phyloP scores from a whole-genome alignment of 176 grass and related monocot species.

The Coix lacrymajobi region DNA sequence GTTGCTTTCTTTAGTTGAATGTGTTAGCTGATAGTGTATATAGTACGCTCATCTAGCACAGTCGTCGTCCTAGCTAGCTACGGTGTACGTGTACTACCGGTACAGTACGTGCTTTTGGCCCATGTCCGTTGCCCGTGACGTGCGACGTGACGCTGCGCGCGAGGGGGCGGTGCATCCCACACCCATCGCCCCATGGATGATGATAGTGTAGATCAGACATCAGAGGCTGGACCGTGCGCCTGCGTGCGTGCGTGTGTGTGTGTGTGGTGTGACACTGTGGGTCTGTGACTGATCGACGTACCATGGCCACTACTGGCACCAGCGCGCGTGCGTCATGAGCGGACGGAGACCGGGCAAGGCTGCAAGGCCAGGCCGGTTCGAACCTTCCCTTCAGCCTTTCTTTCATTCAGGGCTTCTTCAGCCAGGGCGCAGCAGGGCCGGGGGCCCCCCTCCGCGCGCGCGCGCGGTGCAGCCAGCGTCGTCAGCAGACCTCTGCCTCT shows the following conservation, averaged over 20 bases:
- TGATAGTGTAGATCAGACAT: neutral
- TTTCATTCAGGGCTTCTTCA: neutral
- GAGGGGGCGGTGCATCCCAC: constrained; percentile 6
- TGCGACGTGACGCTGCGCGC: constrained; percentile 20
- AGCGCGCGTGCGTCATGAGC: neutral
- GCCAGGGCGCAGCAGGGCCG: no score
- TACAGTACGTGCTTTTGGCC: neutral
- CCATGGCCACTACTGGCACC: neutral
- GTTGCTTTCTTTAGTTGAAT: no score
- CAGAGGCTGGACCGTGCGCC: neutral
- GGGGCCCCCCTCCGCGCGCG: neutral
- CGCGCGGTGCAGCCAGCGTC: neutral
- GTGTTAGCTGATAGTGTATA: no score
- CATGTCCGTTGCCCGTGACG: constrained; percentile 31
- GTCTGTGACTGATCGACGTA: neutral
- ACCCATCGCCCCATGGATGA: neutral
- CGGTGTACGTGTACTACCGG: no score
- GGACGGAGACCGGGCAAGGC: neutral
- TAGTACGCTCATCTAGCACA: neutral
- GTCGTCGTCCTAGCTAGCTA: neutral
- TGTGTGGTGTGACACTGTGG: constrained; percentile 23
- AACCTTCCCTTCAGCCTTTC: constrained; percentile 35
- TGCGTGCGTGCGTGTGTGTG: neutral
- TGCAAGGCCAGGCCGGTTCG: neutral
- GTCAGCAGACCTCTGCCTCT: constrained; percentile 18